A percentile compares a stretch with the other conserved stretches of the same genome.
Conservation (phyloP, 164 flowering plant genomes). For the Litsea cubeba region DNA sequence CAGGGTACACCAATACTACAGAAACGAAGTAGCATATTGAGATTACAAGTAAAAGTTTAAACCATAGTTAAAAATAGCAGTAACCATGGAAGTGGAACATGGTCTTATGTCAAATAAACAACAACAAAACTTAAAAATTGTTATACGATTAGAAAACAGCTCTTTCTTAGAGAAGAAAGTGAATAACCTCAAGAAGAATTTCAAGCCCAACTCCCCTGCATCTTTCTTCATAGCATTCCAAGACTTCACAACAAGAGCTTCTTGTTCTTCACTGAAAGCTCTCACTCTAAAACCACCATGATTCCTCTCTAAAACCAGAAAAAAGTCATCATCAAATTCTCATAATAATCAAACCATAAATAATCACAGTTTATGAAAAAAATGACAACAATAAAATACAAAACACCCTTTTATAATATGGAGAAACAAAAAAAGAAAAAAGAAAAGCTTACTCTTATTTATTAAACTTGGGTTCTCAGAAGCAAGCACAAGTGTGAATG, state of each 20-base stretch:
- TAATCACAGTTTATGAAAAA: not conserved
- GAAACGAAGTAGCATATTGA: too few species aligned
- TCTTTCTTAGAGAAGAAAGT: not conserved
- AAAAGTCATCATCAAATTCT: not conserved
- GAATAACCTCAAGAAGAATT: constrained; percentile 55
- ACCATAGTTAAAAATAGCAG: too few species aligned
- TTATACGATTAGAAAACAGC: not conserved
- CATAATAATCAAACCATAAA: not conserved
- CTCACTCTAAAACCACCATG: constrained; percentile 17
- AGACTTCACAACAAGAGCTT: constrained; percentile 66
- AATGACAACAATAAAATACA: not conserved
- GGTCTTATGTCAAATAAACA: too few species aligned
- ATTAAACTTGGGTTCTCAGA: constrained; percentile 8
- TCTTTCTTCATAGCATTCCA: constrained; percentile 68
- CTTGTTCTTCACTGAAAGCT: constrained; percentile 66
- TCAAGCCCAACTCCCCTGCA: constrained; percentile 53
- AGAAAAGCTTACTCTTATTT: constrained; percentile 9
- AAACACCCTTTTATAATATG: not conserved
- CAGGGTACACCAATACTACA: too few species aligned
- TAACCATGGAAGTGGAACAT: not conserved
- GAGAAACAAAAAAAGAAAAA: not conserved
- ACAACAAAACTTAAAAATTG: too few species aligned
- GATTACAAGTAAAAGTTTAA: too few species aligned
- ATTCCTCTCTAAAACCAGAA: constrained; percentile 12
- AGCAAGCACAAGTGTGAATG: constrained; percentile 12